phyloP scores from a whole-genome alignment of 176 grass and related monocot species.

The Bonia amplexicaulis region DNA sequence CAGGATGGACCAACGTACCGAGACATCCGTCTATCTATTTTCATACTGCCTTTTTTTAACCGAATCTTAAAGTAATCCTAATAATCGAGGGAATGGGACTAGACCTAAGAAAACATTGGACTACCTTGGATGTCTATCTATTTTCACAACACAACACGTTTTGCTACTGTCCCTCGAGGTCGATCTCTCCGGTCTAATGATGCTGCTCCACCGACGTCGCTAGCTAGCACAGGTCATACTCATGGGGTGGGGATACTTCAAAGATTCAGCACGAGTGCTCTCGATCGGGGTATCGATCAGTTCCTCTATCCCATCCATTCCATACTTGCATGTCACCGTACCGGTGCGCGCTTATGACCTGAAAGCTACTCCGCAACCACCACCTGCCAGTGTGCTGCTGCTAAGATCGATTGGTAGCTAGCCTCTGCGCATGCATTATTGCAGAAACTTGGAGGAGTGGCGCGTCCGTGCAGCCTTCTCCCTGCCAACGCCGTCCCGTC shows the following conservation, averaged over 20 bases:
- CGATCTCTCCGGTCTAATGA: background rate
- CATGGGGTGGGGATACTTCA: background rate
- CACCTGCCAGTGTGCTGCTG: background rate
- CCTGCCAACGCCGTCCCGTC: background rate
- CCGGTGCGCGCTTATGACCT: background rate
- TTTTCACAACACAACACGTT: no score
- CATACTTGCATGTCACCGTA: background rate
- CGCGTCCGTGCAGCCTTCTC: background rate
- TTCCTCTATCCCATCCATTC: background rate
- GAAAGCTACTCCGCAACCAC: slow-evolving; percentile 1
- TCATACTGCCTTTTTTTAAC: background rate
- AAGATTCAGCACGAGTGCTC: background rate
- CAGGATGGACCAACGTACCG: background rate
- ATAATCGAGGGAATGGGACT: background rate
- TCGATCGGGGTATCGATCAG: background rate
- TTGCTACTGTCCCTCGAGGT: background rate
- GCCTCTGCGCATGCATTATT: background rate
- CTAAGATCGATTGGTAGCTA: background rate
- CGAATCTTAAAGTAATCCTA: background rate
- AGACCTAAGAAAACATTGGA: background rate
- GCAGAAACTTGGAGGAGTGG: background rate
- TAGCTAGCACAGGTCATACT: background rate
- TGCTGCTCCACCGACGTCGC: background rate
- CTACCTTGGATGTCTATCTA: background rate
- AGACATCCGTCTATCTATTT: background rate